Percentiles rank a stretch among this genome's conserved stretches.
Conservation (phyloP, 2,329 filamentous ascomycete species). For the Akanthomyces dipterigenus region DNA sequence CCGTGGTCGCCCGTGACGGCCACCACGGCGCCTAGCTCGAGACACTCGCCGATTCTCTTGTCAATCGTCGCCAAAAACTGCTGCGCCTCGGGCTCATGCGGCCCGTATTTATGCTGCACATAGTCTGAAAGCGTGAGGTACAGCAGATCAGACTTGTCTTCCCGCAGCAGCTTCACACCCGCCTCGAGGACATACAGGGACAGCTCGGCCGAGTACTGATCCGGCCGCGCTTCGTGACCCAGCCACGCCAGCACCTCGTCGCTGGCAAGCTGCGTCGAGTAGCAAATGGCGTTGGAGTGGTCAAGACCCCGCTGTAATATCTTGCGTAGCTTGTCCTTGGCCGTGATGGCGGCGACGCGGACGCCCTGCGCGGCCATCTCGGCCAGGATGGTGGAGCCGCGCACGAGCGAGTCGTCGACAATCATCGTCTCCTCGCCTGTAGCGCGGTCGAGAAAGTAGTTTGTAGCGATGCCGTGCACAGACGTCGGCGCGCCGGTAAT, state of each 20-base stretch:
- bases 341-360: constrained; percentile 35
- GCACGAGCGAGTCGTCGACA: constrained; percentile 31
- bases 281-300: constrained; percentile 26
- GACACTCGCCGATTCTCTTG: constrained; percentile 24
- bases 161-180: constrained; percentile 33
- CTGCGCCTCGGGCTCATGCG: constrained; percentile 28
- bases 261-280: constrained; percentile 32
- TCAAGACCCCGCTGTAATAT: constrained; percentile 32
- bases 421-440: constrained; percentile 35
- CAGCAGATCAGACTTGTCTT: constrained; percentile 31
- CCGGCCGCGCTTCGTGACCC: constrained; percentile 25
- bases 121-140: constrained; percentile 39
- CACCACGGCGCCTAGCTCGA: constrained; percentile 28
- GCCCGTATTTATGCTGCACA: constrained; percentile 37
- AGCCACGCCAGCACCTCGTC: constrained; percentile 30
- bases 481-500: constrained; percentile 34
- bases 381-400: constrained; percentile 34
- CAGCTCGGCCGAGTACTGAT: constrained; percentile 36
- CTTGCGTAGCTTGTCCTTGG: constrained; percentile 37
- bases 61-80: constrained; percentile 31
- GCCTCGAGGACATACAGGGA: constrained; percentile 37
- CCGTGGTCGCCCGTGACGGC: constrained; percentile 37
- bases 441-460: constrained; percentile 34
- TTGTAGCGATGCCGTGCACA: constrained; percentile 35
- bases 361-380: constrained; percentile 32